A percentile compares a stretch with the other conserved stretches of the same genome.
phyloP scores from a whole-genome alignment of 306 rosid species.

The Rubus parviflorus region DNA sequence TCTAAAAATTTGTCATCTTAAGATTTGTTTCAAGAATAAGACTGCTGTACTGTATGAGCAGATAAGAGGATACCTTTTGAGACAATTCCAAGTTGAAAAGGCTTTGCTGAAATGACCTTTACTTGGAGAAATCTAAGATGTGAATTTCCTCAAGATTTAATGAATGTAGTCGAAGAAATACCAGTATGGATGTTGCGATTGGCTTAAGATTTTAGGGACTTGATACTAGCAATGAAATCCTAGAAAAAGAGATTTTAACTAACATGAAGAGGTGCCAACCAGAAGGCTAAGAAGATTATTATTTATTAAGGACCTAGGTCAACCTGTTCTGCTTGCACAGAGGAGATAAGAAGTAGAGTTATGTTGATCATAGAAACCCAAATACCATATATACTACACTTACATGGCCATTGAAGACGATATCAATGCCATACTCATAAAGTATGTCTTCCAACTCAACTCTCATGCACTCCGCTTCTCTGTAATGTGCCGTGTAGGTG shows the following conservation, averaged over 20 bases:
- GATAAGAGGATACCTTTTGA: background rate
- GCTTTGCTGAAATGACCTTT: background rate
- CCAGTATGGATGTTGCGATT: background rate
- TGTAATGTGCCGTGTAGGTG: constrained; percentile 76
- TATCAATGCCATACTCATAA: constrained; percentile 63
- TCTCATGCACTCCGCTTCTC: constrained; percentile 95
- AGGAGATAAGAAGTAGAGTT: background rate
- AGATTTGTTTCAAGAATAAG: background rate
- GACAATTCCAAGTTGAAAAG: background rate
- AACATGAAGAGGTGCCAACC: background rate
- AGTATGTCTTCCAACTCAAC: constrained; percentile 77
- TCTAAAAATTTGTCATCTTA: background rate
- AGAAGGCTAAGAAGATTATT: background rate
- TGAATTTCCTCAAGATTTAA: background rate
- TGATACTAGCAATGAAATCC: background rate
- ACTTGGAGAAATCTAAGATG: background rate
- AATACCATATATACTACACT: constrained; percentile 21
- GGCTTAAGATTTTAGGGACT: background rate
- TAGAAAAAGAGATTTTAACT: background rate
- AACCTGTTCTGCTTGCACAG: background rate
- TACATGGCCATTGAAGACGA: constrained; percentile 91
- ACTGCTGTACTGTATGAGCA: background rate
- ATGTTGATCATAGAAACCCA: background rate
- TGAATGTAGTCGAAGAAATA: background rate
- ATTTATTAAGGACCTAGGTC: background rate